Base-by-base conservation (phyloP, 2,329 filamentous ascomycete species). In the Mycogone perniciosa region DNA sequence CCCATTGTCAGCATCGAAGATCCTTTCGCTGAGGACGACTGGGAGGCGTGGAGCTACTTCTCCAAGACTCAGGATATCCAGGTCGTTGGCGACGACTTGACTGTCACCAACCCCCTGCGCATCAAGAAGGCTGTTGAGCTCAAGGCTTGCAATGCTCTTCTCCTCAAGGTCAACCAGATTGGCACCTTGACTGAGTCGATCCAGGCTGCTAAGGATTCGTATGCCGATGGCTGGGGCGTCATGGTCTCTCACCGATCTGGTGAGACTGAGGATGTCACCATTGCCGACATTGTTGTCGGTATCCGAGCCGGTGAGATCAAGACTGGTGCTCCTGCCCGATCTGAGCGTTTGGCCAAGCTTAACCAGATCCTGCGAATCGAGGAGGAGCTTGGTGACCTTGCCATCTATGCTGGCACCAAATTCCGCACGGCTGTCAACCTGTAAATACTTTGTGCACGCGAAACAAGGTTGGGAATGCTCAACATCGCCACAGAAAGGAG, bases 41-140 rank as follows among this genome's bases (percentile, higher is more conserved):
- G 93, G 93, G 92, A 97, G 84, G 93, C 93, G 57, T 99, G 93
- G 93, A 95, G 89, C 84, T 96, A 97, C 86, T 99, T 97, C 86
- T 96, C 87, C 87, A 96, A 96, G 88, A 93, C 89, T 65, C 90
- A 89, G 69, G 85, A 96, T 75, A 91, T 95, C 81, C 93, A 99
- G 82, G 90, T 99, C 70, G 93, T 99, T 62, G 93, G 86, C 79
- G 93, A 99, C 70, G 93, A 99, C 71, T 76, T 99, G 82, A 97
- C 93, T 61, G 93, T 99, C 75, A 99, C 93, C 75, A 99, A 99
- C 85, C 93, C 93, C 58, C 77, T 88, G 66, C 92, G 93, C 75
- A 99, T 99, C 84, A 96, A 97, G 89, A 95, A 95, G 83, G 93
- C 93, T 67, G 96, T 97, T 63, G 91, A 97, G 74, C 86, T 93